Conservation (phyloP, 192 early-diverging fungal genomes). For the Podila epicladia region DNA sequence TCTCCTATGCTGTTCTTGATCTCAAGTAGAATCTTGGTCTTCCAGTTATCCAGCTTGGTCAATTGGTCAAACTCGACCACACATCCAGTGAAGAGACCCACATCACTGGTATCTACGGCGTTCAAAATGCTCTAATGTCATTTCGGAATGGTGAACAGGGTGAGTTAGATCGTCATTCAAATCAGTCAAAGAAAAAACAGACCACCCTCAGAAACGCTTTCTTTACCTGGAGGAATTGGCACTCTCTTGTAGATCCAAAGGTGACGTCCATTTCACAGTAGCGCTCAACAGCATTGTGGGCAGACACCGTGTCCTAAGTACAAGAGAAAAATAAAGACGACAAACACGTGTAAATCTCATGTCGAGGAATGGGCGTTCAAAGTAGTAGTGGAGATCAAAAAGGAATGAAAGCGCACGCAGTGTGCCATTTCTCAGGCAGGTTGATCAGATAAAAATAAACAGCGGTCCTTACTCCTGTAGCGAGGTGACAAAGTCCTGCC, state of each 20-base stretch:
- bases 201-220: not conserved
- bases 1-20: constrained; percentile 89
- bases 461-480: constrained; percentile 66
- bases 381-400: too few relatives aligned
- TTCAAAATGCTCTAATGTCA: constrained; percentile 69
- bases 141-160: too few relatives aligned
- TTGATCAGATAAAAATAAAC: constrained; percentile 1
- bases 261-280: constrained; percentile 91
- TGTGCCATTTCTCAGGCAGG: not conserved
- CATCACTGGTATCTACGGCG: constrained; percentile 81
- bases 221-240: constrained; percentile 71
- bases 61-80: constrained; percentile 88
- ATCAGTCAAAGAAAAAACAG: constrained; percentile 4
- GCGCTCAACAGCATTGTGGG: constrained; percentile 78
- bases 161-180: not conserved
- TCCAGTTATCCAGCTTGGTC: constrained; percentile 96
- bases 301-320: constrained; percentile 79
- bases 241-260: constrained; percentile 89
- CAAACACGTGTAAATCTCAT: not conserved
- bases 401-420: too few relatives aligned
- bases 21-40: constrained; percentile 88
- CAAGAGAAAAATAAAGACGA: constrained; percentile 1
- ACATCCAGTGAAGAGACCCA: constrained; percentile 83
- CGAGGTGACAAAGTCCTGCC: constrained; percentile 91
- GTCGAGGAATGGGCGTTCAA: too few relatives aligned